These are phyloP conservation scores for Podospora bellae-mahoneyi DNA, from an alignment of 495 filamentous ascomycete species.

Conservation along the genomic window DNA sequence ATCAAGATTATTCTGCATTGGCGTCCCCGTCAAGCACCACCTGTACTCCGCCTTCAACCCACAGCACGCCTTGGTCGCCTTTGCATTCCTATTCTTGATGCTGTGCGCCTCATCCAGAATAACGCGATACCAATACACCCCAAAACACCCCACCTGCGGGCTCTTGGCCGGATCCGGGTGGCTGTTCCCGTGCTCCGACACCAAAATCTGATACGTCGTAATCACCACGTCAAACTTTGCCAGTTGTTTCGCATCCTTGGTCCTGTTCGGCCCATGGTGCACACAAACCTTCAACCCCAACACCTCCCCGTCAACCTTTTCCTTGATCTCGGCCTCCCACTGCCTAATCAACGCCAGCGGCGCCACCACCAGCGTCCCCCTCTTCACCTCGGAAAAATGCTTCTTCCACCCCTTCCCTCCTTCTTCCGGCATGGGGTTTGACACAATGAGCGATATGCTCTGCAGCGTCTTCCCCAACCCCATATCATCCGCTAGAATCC, in stretches of 20 bases:
- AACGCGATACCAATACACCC: conserved; percentile 88
- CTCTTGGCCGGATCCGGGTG: conserved; percentile 46
- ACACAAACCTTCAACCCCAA: conserved; percentile 67
- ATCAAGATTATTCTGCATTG: conserved; percentile 97
- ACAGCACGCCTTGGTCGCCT: conserved; percentile 83
- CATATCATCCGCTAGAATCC: conserved; percentile 88
- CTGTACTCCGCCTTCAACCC: conserved; percentile 77
- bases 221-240: conserved; percentile 92
- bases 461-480: conserved; percentile 83
- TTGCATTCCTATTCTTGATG: conserved; percentile 97
- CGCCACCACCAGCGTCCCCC: conserved; percentile 87
- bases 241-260: conserved; percentile 70
- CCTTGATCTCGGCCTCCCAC: conserved; percentile 89
- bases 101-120: conserved; percentile 96
- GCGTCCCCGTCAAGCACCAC: conserved; percentile 95
- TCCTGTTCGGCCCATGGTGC: conserved; percentile 83
- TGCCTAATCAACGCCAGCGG: conserved; percentile 93
- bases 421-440: conserved; percentile 65
- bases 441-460: conserved; percentile 76
- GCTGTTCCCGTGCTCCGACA: conserved; percentile 76
- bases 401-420: conserved; percentile 53
- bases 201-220: conserved; percentile 91
- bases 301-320: conserved; percentile 66
- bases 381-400: conserved; percentile 60
- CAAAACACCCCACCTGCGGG: conserved; percentile 78